These are phyloP conservation scores for Croton laevigatus DNA, from an alignment of 441 rosid species.

Conservation along the genomic window DNA sequence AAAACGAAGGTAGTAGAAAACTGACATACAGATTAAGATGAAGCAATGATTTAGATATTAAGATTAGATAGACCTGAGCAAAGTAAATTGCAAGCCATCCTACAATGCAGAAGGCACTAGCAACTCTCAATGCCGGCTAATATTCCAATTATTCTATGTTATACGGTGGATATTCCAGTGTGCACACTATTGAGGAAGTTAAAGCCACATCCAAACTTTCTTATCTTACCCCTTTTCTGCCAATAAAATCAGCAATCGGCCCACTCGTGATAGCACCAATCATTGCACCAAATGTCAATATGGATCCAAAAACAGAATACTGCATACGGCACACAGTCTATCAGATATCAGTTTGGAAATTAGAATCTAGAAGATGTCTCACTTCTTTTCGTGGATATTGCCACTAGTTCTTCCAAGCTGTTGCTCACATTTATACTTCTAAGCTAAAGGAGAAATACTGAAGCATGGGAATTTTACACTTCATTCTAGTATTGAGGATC, in stretches of 20 bases:
- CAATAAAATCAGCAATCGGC: constrained; percentile 69
- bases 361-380: neutral
- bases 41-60: neutral
- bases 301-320: constrained; percentile 90
- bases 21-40: too few species aligned
- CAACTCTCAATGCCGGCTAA: constrained; percentile 81
- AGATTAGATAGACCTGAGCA: constrained; percentile 54
- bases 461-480: neutral
- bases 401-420: neutral
- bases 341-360: constrained; percentile 3
- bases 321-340: constrained; percentile 26
- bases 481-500: neutral
- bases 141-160: constrained; percentile 5
- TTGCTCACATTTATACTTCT: neutral
- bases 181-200: neutral
- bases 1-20: too few species aligned
- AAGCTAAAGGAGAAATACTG: too few species aligned
- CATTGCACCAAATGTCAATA: constrained; percentile 94
- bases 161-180: constrained; percentile 13
- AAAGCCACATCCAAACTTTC: constrained; percentile 2
- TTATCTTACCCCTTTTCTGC: constrained; percentile 80
- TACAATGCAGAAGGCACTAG: constrained; percentile 55
- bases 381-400: neutral
- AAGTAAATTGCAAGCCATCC: constrained; percentile 95
- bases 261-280: constrained; percentile 93